phyloP scores from a whole-genome alignment of 164 flowering plant genomes.

The Nymphaea thermarum region DNA sequence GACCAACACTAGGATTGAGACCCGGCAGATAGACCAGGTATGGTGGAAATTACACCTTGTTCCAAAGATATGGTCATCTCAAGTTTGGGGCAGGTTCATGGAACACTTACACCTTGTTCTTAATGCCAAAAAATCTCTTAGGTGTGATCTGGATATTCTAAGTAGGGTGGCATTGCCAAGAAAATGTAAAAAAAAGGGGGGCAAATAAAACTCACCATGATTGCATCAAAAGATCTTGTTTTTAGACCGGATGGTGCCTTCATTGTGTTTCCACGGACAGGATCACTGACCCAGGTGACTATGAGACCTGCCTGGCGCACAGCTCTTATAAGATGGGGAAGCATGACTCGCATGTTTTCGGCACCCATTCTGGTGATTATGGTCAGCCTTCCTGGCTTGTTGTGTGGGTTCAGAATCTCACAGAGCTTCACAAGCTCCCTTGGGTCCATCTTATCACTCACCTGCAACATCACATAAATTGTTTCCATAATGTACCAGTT shows the following conservation, averaged over 20 bases:
- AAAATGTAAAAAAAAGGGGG: not conserved
- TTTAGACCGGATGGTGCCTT: constrained; percentile 57
- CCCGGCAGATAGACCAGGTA: too few relatives aligned
- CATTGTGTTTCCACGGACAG: constrained; percentile 44
- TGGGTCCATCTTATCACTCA: constrained; percentile 46
- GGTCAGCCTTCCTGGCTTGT: constrained; percentile 43
- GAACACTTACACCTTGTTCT: not conserved
- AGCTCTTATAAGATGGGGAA: constrained; percentile 41
- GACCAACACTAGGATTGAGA: too few relatives aligned
- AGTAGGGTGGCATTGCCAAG: not conserved
- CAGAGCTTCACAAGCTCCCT: constrained; percentile 36
- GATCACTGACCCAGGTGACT: constrained; percentile 51
- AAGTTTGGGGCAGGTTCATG: not conserved
- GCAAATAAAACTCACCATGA: not conserved
- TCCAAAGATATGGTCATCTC: too few relatives aligned
- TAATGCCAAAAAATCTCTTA: not conserved
- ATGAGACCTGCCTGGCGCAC: constrained; percentile 40
- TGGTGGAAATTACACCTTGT: too few relatives aligned
- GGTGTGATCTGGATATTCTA: too few relatives aligned
- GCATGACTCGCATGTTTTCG: constrained; percentile 41
- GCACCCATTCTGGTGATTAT: constrained; percentile 45
- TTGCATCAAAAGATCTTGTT: constrained; percentile 34
- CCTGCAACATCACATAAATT: constrained; percentile 17
- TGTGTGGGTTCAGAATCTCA: constrained; percentile 36
- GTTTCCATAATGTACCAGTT: constrained; percentile 4